Conservation (phyloP, 139 green algal species). For the Chlamydomonas sp. region DNA sequence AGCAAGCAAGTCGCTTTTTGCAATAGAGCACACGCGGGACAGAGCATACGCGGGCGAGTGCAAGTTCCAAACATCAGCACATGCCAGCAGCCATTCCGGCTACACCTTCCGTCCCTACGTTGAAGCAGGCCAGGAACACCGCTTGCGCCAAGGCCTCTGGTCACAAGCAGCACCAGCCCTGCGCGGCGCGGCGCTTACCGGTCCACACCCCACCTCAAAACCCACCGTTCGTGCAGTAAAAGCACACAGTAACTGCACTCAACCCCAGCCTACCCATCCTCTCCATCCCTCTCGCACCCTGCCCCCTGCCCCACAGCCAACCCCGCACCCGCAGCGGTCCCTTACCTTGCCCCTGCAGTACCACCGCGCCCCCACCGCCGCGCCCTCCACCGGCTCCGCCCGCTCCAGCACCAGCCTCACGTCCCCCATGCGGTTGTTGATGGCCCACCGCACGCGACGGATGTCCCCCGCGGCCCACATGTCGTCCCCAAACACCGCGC, state of each 20-base stretch:
- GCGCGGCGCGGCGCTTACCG: background rate
- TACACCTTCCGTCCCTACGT: too few species aligned
- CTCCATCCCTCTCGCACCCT: background rate
- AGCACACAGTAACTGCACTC: background rate
- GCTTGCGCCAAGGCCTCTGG: too few species aligned
- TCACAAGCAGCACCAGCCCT: too few species aligned
- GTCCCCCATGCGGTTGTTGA: constrained; percentile 64
- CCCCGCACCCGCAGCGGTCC: background rate
- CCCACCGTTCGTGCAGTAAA: too few species aligned
- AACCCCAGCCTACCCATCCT: background rate
- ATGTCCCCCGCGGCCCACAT: constrained; percentile 63
- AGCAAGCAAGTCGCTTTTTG: too few species aligned
- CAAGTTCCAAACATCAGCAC: too few species aligned
- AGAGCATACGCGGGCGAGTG: too few species aligned
- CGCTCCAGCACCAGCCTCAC: constrained; percentile 64
- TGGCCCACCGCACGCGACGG: constrained; percentile 65
- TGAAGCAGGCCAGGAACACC: too few species aligned
- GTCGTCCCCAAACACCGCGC: constrained; percentile 66
- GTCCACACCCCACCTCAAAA: background rate
- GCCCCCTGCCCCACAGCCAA: background rate
- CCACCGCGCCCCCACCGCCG: constrained; percentile 32
- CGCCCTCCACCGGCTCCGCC: background rate
- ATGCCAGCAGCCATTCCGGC: too few species aligned
- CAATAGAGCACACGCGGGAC: too few species aligned
- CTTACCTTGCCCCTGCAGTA: constrained; percentile 56